Base-by-base conservation (phyloP, 1,284 basidiomycete species). In the Leccinum huronense region DNA sequence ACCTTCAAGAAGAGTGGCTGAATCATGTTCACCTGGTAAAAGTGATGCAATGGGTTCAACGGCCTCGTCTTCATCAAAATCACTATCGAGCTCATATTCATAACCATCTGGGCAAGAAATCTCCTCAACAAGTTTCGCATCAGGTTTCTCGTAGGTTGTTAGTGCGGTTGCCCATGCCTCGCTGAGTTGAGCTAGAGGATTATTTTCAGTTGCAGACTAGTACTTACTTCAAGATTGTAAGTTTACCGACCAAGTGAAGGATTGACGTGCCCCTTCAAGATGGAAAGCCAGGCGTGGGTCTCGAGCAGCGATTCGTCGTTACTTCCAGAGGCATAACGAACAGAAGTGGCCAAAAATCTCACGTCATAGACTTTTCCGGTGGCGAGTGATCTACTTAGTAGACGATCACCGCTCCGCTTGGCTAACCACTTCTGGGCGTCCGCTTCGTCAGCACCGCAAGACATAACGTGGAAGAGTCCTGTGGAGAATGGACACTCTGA, bases 71-170 rank as follows among this genome's bases (percentile, higher is more conserved):
- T 72, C 72, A 14, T 74, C 73, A 6, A 57, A 69, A 59, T 72
- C 70, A 8, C 73, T 73, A 51, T 72, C 73, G 51, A 67, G 67
- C 5, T 75, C 72, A 27, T 74, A 69, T 3, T 72, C 65, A 4
- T 70, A 62, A 48, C 55, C 64, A 1, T 61, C 13, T 1, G 71
- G 63, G 54, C 62, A 71, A 10, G 7, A 31, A n/a, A 71, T 66
- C 42, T 70, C 69, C 42, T 10, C 13, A 10, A 36, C 33, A 31
- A n/a, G 23, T 36, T 60, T 60, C 27, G 23, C 19, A 6, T 40
- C 13, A 3, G 27, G 5, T 40, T 62, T 11, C 16, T 48, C 62
- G 16, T 5, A 5, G 13, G 60, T 23, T 6, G 53, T 27, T 5
- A 72, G 36, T 19, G 60, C 57, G 33, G 7, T 40, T 31, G 19